A percentile compares a stretch with the other conserved stretches of the same genome.
These are phyloP conservation scores for Ascochyta viciae-villosae DNA, from an alignment of 2,329 filamentous ascomycete genomes.

Conservation along the genomic window DNA sequence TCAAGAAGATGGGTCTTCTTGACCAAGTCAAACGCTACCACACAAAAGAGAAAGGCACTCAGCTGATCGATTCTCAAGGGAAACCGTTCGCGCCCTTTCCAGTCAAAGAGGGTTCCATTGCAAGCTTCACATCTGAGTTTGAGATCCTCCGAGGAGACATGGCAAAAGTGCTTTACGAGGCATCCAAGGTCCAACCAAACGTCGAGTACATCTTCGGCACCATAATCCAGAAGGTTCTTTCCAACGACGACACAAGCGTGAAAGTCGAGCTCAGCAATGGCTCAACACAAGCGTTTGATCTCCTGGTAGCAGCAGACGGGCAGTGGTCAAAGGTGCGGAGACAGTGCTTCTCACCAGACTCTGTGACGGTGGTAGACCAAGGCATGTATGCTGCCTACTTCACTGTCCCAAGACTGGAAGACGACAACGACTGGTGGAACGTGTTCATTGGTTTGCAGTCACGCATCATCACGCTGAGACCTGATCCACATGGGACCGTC, in stretches of 20 bases:
- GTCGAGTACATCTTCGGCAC: constrained; percentile 21
- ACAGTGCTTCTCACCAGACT: constrained; percentile 30
- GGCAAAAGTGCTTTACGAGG: constrained; percentile 40
- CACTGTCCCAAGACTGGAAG: constrained; percentile 42
- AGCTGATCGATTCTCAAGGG: constrained; percentile 36
- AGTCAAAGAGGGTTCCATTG: constrained; percentile 23
- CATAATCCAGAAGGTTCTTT: constrained; percentile 31
- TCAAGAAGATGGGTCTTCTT: constrained; percentile 50
- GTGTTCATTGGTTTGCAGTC: constrained; percentile 47
- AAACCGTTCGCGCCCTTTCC: constrained; percentile 26
- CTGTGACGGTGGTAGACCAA: constrained; percentile 24
- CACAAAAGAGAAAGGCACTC: constrained; percentile 51
- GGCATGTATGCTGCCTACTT: constrained; percentile 48
- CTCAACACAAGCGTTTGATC: constrained; percentile 54
- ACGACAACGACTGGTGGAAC: constrained; percentile 45
- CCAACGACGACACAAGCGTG: constrained; percentile 46
- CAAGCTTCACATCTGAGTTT: constrained; percentile 27
- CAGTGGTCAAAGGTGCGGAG: constrained; percentile 56
- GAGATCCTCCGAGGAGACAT: constrained; percentile 43
- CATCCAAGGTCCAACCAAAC: neutral
- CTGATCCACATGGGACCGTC: constrained; percentile 35
- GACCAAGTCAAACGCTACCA: constrained; percentile 40
- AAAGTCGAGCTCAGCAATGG: constrained; percentile 55
- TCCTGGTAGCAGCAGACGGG: constrained; percentile 65
- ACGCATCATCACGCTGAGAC: constrained; percentile 35